These are phyloP conservation scores for Microbotryum scabiosae DNA, from an alignment of 1,284 basidiomycete species.

Conservation along the genomic window DNA sequence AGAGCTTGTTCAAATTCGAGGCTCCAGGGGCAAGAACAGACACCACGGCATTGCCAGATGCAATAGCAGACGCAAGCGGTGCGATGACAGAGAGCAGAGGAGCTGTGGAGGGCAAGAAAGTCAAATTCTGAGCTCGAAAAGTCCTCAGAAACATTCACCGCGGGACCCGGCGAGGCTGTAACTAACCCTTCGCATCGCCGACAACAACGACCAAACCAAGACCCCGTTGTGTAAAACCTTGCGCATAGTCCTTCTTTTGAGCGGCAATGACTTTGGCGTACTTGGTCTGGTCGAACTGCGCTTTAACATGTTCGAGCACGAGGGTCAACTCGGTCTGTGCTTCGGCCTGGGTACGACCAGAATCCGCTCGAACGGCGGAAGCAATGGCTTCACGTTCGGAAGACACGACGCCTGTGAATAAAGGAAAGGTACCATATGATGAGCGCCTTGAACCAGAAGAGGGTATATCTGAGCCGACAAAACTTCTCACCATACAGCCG, in stretches of 20 bases:
- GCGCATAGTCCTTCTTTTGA: not conserved
- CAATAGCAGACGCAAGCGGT: constrained; percentile 3
- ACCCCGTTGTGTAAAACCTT: not conserved
- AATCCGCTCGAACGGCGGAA: not conserved
- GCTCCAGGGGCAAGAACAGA: not conserved
- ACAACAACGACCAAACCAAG: not conserved
- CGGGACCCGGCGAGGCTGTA: not conserved
- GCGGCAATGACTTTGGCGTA: not conserved
- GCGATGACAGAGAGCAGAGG: not conserved
- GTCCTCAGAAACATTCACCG: not conserved
- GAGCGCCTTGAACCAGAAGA: not conserved
- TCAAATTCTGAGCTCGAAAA: not conserved
- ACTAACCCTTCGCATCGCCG: not conserved
- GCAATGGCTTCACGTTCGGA: not conserved
- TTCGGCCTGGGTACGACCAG: not conserved
- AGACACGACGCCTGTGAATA: not conserved
- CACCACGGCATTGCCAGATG: constrained; percentile 1
- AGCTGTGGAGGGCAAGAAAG: not conserved
- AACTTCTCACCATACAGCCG: constrained; percentile 2
- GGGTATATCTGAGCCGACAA: too few species aligned
- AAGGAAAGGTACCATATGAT: not conserved
- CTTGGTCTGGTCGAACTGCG: not conserved
- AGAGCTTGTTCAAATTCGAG: not conserved
- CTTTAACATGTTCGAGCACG: constrained; percentile 1
- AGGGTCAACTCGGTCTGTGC: not conserved